Evolutionary conservation across 1,284 basidiomycete species (phyloP), one percentile per base, ranked within the genome.

Genomic region (Ceratobasidium sp.): DNA sequence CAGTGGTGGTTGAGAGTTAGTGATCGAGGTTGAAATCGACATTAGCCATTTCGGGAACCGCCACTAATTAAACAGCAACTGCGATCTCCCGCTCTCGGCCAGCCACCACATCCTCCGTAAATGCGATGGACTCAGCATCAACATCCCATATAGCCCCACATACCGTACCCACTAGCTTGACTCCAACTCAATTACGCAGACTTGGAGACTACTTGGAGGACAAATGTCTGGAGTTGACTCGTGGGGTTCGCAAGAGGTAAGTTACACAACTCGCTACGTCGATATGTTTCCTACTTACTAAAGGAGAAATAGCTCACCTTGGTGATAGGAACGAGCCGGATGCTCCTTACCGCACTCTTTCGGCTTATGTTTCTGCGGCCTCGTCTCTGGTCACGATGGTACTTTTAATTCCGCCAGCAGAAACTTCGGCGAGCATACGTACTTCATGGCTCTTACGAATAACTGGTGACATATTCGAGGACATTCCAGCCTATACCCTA

Each of bases 391-490:
- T 62, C n/a, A 73, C 10, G 5, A 73, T 73, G 70, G 44, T 73
- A 12, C 57, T 73, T 9, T 59, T 73, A 23, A 73, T 73, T 23
- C 70, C 70, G 33, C 70, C 68, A 38, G 38, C 4, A 23, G 33
- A 57, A 23, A 20, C 56, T 20, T 73, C 70, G 13, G 70, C 56
- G 20, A 64, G 70, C 52, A 50, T 73, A 10, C 56, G 70, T 23
- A 62, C 70, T 10, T 61, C 70, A 20, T 62, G 70, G 70, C 57
- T 73, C 12, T 44, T 73, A 7, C 56, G 70, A 38, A 26, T 73
- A 23, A 73, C 70, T 23, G 70, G 70, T 28, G 70, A 73, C 44
- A 73, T 73, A 73, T 62, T 73, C 57, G 70, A 73, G 62, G 33
- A 73, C n/a, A 38, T 73, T 17, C 70, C 70, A 26, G 70, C 70